phyloP scores from a whole-genome alignment of 2,329 filamentous ascomycete genomes.

The Conoideocrella luteorostrata region DNA sequence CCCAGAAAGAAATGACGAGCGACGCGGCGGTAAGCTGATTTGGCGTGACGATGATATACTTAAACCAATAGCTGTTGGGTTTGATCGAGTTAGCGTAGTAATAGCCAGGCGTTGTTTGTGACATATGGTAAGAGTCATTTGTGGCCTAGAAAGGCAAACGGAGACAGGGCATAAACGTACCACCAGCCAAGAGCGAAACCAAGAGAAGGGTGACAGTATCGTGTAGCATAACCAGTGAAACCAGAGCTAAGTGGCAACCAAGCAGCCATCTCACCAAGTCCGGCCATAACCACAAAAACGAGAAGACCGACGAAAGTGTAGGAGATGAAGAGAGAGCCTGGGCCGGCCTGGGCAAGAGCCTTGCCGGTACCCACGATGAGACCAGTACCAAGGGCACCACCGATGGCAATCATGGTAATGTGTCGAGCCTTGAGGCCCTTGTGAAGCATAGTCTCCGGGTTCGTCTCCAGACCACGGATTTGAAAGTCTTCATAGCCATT shows the following conservation, averaged over 20 bases:
- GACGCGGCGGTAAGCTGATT: conserved; percentile 80
- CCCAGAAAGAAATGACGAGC: conserved; percentile 74
- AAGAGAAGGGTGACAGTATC: conserved; percentile 74
- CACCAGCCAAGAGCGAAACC: conserved; percentile 73
- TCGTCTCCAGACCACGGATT: conserved; percentile 44
- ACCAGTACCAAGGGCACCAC: conserved; percentile 68
- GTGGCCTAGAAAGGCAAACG: too few relatives aligned
- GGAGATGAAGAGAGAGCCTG: conserved; percentile 64
- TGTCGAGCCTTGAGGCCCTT: conserved; percentile 49
- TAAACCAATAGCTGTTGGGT: conserved; percentile 50
- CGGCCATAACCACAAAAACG: conserved; percentile 76
- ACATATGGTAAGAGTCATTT: too few relatives aligned
- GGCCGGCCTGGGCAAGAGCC: conserved; percentile 47
- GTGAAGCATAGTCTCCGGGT: conserved; percentile 40
- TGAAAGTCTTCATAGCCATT: conserved; percentile 20
- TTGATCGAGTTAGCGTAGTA: conserved; percentile 10
- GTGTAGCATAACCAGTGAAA: conserved; percentile 73
- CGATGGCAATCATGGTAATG: conserved; percentile 61
- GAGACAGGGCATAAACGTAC: conserved; percentile 33
- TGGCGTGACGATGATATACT: conserved; percentile 82
- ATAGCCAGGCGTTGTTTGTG: too few relatives aligned
- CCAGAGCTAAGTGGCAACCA: conserved; percentile 73
- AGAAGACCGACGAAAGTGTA: conserved; percentile 64
- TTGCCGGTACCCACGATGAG: conserved; percentile 64
- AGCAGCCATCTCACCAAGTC: conserved; percentile 76